phyloP scores from a whole-genome alignment of 2,329 filamentous ascomycete genomes.

The Lachnellula hyalina region DNA sequence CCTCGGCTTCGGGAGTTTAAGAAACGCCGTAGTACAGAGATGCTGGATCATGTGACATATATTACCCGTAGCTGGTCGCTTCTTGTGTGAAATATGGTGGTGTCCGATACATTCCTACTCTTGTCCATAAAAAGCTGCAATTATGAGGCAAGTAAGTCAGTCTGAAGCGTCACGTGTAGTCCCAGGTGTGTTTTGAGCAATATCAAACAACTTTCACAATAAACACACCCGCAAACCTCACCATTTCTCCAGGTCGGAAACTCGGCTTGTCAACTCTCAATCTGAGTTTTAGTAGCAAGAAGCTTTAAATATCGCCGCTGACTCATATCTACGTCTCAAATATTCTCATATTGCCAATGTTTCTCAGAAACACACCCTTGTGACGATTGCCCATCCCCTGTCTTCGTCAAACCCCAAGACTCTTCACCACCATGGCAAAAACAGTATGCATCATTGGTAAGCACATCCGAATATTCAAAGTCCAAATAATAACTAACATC shows the following conservation, averaged over 20 bases:
- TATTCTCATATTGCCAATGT: not conserved
- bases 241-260: no score
- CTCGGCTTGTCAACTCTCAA: no score
- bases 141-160: no score
- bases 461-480: not conserved
- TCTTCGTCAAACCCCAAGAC: not conserved
- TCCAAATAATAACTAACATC: not conserved
- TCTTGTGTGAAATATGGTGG: no score
- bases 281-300: not conserved
- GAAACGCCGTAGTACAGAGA: no score
- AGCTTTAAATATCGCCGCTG: not conserved
- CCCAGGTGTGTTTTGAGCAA: not conserved
- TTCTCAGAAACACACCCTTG: not conserved
- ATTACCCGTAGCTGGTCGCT: no score
- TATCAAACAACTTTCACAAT: not conserved
- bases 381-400: not conserved
- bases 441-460: constrained; percentile 27
- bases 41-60: no score
- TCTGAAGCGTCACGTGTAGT: not conserved
- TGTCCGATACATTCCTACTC: no score
- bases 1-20: no score
- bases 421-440: constrained; percentile 8
- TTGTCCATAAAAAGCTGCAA: no score
- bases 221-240: not conserved
- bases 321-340: not conserved